A percentile compares a stretch with the other conserved stretches of the same genome.
phyloP scores from a whole-genome alignment of 768 basidiomycete species.

The Lepiota brunneoincarnata region DNA sequence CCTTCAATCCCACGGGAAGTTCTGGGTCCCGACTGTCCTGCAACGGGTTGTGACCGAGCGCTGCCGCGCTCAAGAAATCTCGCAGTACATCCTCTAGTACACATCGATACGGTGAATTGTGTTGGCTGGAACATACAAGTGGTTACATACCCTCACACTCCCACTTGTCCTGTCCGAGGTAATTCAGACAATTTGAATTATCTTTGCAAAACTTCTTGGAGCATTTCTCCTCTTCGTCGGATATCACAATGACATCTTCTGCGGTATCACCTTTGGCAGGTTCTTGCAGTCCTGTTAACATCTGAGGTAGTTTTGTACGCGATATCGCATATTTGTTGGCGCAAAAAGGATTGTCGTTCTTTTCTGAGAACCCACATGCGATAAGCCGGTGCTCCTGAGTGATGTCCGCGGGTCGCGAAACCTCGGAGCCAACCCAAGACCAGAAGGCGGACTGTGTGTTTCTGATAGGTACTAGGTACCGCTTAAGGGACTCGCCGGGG shows the following conservation, averaged over 20 bases:
- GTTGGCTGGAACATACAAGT: conserved; percentile 3
- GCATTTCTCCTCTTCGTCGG: conserved; percentile 59
- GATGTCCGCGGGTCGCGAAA: conserved; percentile 53
- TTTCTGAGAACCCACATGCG: conserved; percentile 63
- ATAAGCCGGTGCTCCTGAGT: conserved; percentile 61
- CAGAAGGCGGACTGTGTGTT: conserved; percentile 48
- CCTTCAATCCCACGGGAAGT: conserved; percentile 77
- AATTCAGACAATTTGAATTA: conserved; percentile 86
- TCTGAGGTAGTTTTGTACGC: conserved; percentile 11
- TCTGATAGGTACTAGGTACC: conserved; percentile 45
- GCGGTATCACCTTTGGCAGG: conserved; percentile 44
- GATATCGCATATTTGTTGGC: conserved; percentile 47
- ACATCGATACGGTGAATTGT: background rate
- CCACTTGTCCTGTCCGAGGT: conserved; percentile 83
- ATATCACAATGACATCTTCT: conserved; percentile 67
- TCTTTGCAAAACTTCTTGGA: conserved; percentile 61
- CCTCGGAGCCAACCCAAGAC: conserved; percentile 79
- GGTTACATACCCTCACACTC: conserved; percentile 57
- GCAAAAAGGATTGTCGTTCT: conserved; percentile 53
- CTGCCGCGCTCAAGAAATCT: conserved; percentile 48
- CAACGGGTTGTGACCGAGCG: conserved; percentile 56
- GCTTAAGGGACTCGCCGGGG: conserved; percentile 63
- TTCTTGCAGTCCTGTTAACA: conserved; percentile 33
- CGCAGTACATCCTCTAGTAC: conserved; percentile 45
- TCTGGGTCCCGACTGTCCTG: conserved; percentile 45